Evolutionary conservation across 495 filamentous ascomycete species (phyloP).

Genomic region (Tuber melanosporum): DNA sequence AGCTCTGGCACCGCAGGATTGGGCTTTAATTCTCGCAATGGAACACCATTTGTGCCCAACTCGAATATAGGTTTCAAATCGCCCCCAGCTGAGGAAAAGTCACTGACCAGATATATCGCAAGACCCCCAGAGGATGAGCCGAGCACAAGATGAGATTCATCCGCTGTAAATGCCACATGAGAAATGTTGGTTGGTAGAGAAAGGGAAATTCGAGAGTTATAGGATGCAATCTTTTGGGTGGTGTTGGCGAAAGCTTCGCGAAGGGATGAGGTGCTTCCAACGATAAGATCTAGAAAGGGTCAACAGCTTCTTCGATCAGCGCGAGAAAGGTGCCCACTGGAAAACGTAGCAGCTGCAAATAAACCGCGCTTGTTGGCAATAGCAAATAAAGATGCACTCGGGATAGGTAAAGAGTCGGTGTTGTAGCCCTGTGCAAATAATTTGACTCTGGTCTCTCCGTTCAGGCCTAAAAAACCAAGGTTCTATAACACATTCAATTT

Average conservation of each 20-base stretch:
- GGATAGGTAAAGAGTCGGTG: conserved; percentile 60
- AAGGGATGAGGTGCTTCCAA: conserved; percentile 71
- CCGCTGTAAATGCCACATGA: conserved; percentile 80
- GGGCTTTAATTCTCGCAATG: conserved; percentile 67
- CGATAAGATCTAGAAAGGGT: conserved; percentile 49
- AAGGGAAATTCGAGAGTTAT: conserved; percentile 66
- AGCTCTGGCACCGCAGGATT: conserved; percentile 66
- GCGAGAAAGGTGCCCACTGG: conserved; percentile 42
- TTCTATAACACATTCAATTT: conserved; percentile 47
- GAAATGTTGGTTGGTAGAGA: conserved; percentile 68
- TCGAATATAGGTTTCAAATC: conserved; percentile 53
- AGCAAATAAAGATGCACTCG: conserved; percentile 77
- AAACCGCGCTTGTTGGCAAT: conserved; percentile 75
- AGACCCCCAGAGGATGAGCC: conserved; percentile 78
- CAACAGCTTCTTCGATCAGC: not conserved
- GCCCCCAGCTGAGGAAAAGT: conserved; percentile 56
- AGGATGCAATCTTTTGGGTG: conserved; percentile 58
- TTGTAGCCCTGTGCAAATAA: conserved; percentile 76
- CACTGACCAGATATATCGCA: conserved; percentile 68
- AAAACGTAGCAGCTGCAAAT: conserved; percentile 79
- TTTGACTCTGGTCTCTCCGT: conserved; percentile 73
- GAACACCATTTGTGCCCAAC: conserved; percentile 65
- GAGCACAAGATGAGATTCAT: conserved; percentile 75
- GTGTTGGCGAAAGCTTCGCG: conserved; percentile 64
- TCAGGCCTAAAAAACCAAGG: conserved; percentile 73